Percentiles rank a stretch among this genome's conserved stretches.
phyloP scores from a whole-genome alignment of 2,329 filamentous ascomycete genomes.

The Emmonsia crescens region DNA sequence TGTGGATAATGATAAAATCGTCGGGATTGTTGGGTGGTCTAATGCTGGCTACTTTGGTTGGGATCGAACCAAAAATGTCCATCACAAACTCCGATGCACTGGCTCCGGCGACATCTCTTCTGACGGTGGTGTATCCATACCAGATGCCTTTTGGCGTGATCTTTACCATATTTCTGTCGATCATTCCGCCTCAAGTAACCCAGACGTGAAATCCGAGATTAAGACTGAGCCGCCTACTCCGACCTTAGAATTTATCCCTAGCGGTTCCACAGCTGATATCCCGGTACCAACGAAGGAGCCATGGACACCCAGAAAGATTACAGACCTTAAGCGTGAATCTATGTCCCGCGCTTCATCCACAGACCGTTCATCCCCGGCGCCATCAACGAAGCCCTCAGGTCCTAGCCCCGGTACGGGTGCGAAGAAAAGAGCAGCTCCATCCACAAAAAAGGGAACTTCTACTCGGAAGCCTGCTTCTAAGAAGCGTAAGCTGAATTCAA shows the following conservation, averaged over 20 bases:
- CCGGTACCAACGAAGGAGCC: slow-evolving; percentile 19
- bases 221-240: slow-evolving; percentile 25
- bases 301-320: slow-evolving; percentile 30
- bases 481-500: slow-evolving; percentile 31
- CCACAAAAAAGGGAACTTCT: slow-evolving; percentile 25
- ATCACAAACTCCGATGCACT: slow-evolving; percentile 21
- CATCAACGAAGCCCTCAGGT: slow-evolving; percentile 22
- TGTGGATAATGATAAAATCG: slow-evolving; percentile 26
- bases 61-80: slow-evolving; percentile 24
- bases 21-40: slow-evolving; percentile 31
- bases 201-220: slow-evolving; percentile 19
- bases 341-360: slow-evolving; percentile 30
- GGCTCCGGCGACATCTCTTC: slow-evolving; percentile 13
- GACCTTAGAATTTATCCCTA: slow-evolving; percentile 22
- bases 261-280: slow-evolving; percentile 18
- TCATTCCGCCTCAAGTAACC: slow-evolving; percentile 9
- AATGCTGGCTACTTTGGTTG: slow-evolving; percentile 31
- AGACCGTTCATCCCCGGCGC: slow-evolving; percentile 29
- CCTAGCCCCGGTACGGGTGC: slow-evolving; percentile 9
- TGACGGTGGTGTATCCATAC: slow-evolving; percentile 11
- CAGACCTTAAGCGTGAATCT: slow-evolving; percentile 28
- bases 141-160: slow-evolving; percentile 24
- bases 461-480: slow-evolving; percentile 28
- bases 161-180: slow-evolving; percentile 23
- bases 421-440: slow-evolving; percentile 24